Base-by-base conservation (phyloP, 2,329 filamentous ascomycete species). In the Coniochaeta sp. region DNA sequence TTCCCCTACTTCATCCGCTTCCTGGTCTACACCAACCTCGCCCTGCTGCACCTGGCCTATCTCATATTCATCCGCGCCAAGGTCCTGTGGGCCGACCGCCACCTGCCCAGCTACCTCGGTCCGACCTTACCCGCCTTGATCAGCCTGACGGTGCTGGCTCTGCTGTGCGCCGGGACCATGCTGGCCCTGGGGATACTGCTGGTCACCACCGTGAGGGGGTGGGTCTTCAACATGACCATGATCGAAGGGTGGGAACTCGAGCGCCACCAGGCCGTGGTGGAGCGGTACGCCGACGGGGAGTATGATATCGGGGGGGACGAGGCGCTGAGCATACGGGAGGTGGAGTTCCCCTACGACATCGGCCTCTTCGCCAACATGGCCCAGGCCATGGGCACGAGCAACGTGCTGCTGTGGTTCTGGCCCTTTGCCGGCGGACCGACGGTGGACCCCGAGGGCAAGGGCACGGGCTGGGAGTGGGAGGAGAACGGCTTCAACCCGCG, bases 1-100 rank as follows among this genome's bases (percentile, higher is more conserved):
- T 90, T 92, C 67, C 90, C 91, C 8, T 88, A 93, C 75, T 95
- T 95, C 73, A 64, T 92, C 55, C 89, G 90, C 67, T 93, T 95
- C 75, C 78, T 95, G 50, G 70, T 85, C 64, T 93, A 86, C 70
- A 80, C 89, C 28, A 88, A 89, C 67, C 62, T 81, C 16, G 79
- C 88, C 1, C 85, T 91, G 65, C 86, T 86, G 75, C 72, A 74
- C 59, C 80, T 93, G 6, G 76, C 79, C 59, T 78, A 77, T 65
- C 80, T 89, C 52, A 75, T 92, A n/a, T 84, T 75, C 71, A 74
- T 75, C 16, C 85, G 89, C 60, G 77, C 84, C 63, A 71, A 75
- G 24, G 72, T 80, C 16, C 74, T 95, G 60, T 93, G 88, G 85
- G 71, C 78, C 8, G 77, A 82, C 56, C 81, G 89, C n/a, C 71